Evolutionary conservation across 306 rosid genomes (phyloP).

Genomic region (Comarum palustre): DNA sequence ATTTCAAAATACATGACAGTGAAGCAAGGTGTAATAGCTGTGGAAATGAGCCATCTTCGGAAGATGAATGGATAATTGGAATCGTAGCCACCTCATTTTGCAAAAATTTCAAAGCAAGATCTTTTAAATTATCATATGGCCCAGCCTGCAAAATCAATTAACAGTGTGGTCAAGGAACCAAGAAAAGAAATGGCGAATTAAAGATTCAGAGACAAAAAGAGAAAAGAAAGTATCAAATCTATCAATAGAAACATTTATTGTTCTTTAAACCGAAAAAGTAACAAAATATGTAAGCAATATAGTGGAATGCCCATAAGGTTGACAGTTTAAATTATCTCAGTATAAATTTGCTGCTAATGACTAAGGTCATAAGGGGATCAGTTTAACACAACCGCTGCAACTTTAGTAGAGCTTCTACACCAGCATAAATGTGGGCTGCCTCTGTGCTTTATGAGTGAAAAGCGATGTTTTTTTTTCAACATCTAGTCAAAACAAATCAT

Average conservation of each 20-base stretch:
- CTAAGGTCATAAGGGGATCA: neutral
- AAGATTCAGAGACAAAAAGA: neutral
- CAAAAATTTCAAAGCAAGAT: conserved; percentile 70
- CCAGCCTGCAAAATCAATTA: conserved; percentile 55
- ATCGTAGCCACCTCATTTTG: conserved; percentile 86
- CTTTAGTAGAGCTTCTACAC: neutral
- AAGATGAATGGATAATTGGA: conserved; percentile 72
- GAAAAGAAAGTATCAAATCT: neutral
- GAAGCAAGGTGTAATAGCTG: conserved; percentile 93
- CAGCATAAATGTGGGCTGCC: neutral
- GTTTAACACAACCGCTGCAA: neutral
- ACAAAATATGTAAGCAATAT: neutral
- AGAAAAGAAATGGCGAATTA: neutral
- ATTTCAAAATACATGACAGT: conserved; percentile 84
- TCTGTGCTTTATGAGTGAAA: neutral
- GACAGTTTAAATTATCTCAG: neutral
- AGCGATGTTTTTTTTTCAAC: neutral
- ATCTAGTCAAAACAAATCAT: neutral
- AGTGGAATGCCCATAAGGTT: neutral
- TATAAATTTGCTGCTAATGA: neutral
- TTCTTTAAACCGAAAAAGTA: neutral
- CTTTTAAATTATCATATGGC: conserved; percentile 85
- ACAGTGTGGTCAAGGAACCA: neutral
- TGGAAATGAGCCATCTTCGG: conserved; percentile 86
- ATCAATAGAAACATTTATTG: neutral